These are phyloP conservation scores for Nigrospora sphaerica DNA, from an alignment of 2,329 filamentous ascomycete genomes.

Conservation along the genomic window DNA sequence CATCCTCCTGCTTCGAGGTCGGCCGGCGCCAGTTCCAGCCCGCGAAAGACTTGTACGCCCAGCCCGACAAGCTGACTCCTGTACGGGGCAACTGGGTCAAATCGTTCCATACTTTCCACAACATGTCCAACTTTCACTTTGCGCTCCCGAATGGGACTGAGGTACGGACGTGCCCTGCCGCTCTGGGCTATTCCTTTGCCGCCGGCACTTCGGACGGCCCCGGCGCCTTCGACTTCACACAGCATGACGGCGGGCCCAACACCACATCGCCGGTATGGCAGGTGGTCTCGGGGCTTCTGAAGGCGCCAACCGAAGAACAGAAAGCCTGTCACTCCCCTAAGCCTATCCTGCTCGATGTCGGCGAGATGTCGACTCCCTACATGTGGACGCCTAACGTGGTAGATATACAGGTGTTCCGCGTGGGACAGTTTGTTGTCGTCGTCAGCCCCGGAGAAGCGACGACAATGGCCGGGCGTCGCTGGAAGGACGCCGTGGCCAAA, in stretches of 20 bases:
- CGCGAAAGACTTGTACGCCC: slow-evolving; percentile 38
- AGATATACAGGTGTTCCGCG: slow-evolving; percentile 77
- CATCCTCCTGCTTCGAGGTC: slow-evolving; percentile 69
- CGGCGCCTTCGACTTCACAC: slow-evolving; percentile 87
- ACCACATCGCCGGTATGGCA: slow-evolving; percentile 67
- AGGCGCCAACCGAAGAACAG: slow-evolving; percentile 63
- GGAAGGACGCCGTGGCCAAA: slow-evolving; percentile 63
- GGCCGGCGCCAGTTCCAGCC: slow-evolving; percentile 61
- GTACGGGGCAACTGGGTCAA: slow-evolving; percentile 62
- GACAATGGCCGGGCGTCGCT: slow-evolving; percentile 86
- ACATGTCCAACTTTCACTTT: slow-evolving; percentile 74
- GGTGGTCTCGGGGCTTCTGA: slow-evolving; percentile 65
- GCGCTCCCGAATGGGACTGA: slow-evolving; percentile 62
- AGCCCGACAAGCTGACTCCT: slow-evolving; percentile 36
- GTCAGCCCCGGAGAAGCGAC: slow-evolving; percentile 82
- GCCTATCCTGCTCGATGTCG: slow-evolving; percentile 81
- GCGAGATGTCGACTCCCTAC: slow-evolving; percentile 72
- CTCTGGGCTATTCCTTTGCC: slow-evolving; percentile 86
- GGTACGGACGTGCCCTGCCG: slow-evolving; percentile 75
- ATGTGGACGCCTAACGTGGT: slow-evolving; percentile 88
- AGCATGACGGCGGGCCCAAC: slow-evolving; percentile 69
- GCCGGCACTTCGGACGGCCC: slow-evolving; percentile 90
- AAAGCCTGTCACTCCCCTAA: slow-evolving; percentile 72
- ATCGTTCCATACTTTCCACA: slow-evolving; percentile 77
- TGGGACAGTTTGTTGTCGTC: slow-evolving; percentile 78